Percentiles rank a stretch among this genome's conserved stretches.
phyloP scores from a whole-genome alignment of 1,139 yeast species.

The Arxiozyma slooffiae region DNA sequence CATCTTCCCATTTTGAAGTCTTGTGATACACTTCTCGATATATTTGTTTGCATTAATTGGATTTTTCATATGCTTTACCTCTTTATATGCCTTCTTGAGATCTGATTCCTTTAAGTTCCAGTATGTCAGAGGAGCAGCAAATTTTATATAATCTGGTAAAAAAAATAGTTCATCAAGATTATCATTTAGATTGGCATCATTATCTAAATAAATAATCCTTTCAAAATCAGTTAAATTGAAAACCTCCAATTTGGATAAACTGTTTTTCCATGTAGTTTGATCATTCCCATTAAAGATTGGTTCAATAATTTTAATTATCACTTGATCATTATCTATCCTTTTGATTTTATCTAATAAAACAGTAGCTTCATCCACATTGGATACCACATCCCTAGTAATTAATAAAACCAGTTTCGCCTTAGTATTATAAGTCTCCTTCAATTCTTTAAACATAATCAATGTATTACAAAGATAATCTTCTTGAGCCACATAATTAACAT shows the following conservation, averaged over 20 bases:
- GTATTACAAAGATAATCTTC: conserved; percentile 37
- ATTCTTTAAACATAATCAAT: conserved; percentile 34
- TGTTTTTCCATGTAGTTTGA: conserved; percentile 38
- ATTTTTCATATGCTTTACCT: conserved; percentile 15
- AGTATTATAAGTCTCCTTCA: conserved; percentile 30
- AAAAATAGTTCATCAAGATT: conserved; percentile 42
- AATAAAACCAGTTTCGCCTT: conserved; percentile 36
- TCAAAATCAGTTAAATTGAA: conserved; percentile 43
- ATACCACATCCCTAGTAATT: conserved; percentile 21
- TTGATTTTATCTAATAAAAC: conserved; percentile 11
- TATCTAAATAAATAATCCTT: conserved; percentile 38
- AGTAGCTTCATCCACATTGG: conserved; percentile 10
- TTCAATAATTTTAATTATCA: conserved; percentile 25
- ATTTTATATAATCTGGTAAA: conserved; percentile 31
- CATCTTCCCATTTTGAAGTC: conserved; percentile 20
- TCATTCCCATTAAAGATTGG: conserved; percentile 22
- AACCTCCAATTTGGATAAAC: conserved; percentile 46
- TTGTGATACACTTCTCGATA: conserved; percentile 12
- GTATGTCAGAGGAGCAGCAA: conserved; percentile 29
- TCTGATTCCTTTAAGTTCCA: conserved; percentile 24
- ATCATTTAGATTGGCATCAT: conserved; percentile 31
- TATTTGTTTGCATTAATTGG: conserved; percentile 21
- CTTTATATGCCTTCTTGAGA: conserved; percentile 15
- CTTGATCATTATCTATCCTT: conserved; percentile 19
- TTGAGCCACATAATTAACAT: conserved; percentile 41